Evolutionary conservation across 805 yeast species (phyloP).

Genomic region (Lachancea cidri): DNA sequence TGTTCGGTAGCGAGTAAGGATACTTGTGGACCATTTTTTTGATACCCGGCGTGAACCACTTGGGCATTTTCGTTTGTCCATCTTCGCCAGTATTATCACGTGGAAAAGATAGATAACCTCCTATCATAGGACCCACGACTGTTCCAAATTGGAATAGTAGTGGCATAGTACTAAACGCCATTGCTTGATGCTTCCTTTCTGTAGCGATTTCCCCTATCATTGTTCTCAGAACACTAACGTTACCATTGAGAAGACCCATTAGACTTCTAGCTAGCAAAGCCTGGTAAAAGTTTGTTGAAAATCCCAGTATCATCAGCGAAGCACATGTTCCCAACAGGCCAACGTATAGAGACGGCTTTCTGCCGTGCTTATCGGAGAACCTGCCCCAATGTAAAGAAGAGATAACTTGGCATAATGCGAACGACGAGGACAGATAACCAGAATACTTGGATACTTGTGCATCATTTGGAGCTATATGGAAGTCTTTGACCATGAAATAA

Average conservation of each 20-base stretch:
- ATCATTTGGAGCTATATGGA: slow-evolving; percentile 45
- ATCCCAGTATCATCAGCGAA: slow-evolving; percentile 48
- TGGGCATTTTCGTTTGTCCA: slow-evolving; percentile 10
- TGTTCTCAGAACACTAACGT: slow-evolving; percentile 60
- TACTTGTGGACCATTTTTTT: slow-evolving; percentile 31
- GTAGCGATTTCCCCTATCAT: slow-evolving; percentile 55
- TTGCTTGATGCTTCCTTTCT: slow-evolving; percentile 53
- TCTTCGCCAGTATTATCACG: slow-evolving; percentile 24
- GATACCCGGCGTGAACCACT: slow-evolving; percentile 16
- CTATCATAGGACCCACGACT: slow-evolving; percentile 57
- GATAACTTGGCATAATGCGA: slow-evolving; percentile 55
- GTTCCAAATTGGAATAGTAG: slow-evolving; percentile 57
- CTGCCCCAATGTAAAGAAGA: slow-evolving; percentile 59
- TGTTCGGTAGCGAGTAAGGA: slow-evolving; percentile 51
- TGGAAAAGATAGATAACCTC: slow-evolving; percentile 48
- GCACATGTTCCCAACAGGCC: slow-evolving; percentile 52
- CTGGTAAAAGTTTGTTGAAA: slow-evolving; percentile 44
- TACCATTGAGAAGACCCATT: slow-evolving; percentile 58
- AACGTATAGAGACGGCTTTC: slow-evolving; percentile 47
- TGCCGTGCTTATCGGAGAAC: slow-evolving; percentile 48
- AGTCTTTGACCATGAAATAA: slow-evolving; percentile 58
- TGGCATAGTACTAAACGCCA: slow-evolving; percentile 59
- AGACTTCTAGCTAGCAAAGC: slow-evolving; percentile 50
- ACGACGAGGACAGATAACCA: slow-evolving; percentile 57
- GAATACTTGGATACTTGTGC: slow-evolving; percentile 55